Percentiles rank a stretch among this genome's conserved stretches.
Conservation (phyloP, 306 rosid species). For the Pueraria montana region DNA sequence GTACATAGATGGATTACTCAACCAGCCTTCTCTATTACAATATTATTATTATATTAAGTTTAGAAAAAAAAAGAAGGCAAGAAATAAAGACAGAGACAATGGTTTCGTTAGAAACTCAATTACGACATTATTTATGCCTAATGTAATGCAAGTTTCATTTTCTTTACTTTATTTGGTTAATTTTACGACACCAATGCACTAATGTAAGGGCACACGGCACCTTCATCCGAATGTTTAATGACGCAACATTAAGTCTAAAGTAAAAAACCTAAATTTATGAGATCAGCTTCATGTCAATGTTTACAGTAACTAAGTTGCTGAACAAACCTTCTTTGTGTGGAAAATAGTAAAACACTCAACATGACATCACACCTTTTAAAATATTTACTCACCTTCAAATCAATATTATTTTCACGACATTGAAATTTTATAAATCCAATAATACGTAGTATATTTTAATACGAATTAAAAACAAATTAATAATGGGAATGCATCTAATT, state of each 20-base stretch:
- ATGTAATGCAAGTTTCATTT: not conserved
- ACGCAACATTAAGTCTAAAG: not conserved
- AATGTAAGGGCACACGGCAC: not conserved
- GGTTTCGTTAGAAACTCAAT: slow-evolving; percentile 18
- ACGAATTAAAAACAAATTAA: not conserved
- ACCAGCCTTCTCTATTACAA: not conserved
- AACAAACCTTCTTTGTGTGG: not conserved
- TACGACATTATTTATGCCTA: not conserved
- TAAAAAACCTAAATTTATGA: slow-evolving; percentile 1
- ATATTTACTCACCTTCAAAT: not conserved
- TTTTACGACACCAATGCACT: not conserved
- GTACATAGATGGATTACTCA: slow-evolving; percentile 11
- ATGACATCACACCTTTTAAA: slow-evolving; percentile 16
- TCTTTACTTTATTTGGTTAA: slow-evolving; percentile 1
- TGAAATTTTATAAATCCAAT: not conserved
- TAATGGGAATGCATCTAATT: not conserved
- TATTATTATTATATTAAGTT: not conserved
- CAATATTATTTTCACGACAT: not conserved
- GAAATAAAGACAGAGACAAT: not conserved
- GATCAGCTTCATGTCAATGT: not conserved
- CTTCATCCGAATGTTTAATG: not conserved
- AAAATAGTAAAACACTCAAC: not conserved
- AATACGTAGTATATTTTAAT: not conserved
- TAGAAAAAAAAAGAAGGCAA: not conserved
- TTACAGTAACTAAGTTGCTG: not conserved